Conservation (phyloP, 768 basidiomycete genomes). For the Suillus clintonianus region DNA sequence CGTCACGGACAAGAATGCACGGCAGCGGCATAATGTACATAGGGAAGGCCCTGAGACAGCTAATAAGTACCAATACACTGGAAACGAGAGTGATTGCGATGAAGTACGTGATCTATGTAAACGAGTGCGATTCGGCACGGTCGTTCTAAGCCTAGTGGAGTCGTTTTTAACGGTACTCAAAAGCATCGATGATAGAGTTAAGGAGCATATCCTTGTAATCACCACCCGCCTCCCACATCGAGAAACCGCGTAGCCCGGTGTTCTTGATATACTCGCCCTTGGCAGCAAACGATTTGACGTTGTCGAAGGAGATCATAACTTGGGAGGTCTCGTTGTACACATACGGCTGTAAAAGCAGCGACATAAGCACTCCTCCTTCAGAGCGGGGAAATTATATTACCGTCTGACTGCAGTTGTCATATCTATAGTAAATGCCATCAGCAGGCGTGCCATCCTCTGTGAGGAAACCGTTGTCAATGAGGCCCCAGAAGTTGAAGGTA, state of each 20-base stretch:
- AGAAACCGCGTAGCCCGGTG: conserved; percentile 59
- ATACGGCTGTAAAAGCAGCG: conserved; percentile 51
- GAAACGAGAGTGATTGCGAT: neutral
- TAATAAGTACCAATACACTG: neutral
- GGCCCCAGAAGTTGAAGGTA: conserved; percentile 59
- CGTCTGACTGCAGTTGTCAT: conserved; percentile 71
- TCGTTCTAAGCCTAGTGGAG: conserved; percentile 26
- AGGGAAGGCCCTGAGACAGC: neutral
- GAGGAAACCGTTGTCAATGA: conserved; percentile 59
- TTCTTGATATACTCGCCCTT: conserved; percentile 64
- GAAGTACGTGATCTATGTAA: neutral
- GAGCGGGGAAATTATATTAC: conserved; percentile 38
- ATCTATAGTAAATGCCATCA: conserved; percentile 53
- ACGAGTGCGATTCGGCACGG: neutral
- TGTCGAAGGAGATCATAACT: conserved; percentile 68
- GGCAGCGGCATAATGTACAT: neutral
- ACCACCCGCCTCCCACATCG: conserved; percentile 73
- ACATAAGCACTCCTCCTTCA: neutral
- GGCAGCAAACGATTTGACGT: conserved; percentile 54
- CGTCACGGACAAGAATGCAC: neutral
- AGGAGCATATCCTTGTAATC: conserved; percentile 64
- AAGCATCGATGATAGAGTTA: conserved; percentile 47
- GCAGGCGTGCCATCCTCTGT: conserved; percentile 29
- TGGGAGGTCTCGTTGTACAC: conserved; percentile 59
- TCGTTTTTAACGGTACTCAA: conserved; percentile 48